phyloP scores from a whole-genome alignment of 2,329 filamentous ascomycete species.

The Didymosphaeria variabile region DNA sequence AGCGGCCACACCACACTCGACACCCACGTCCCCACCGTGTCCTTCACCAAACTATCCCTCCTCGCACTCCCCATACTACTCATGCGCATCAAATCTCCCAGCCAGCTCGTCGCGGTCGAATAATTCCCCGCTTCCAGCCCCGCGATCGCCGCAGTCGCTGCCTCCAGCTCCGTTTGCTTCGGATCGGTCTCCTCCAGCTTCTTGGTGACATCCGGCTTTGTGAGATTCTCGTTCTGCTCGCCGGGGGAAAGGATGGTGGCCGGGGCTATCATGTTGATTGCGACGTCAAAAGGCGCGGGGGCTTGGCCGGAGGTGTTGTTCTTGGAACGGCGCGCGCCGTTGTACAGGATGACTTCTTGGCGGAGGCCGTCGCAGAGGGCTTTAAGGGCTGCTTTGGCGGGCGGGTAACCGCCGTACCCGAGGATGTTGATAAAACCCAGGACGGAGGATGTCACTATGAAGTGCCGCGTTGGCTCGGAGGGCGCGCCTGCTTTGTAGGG shows the following conservation, averaged over 20 bases:
- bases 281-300: conserved; percentile 70
- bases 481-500: conserved; percentile 40
- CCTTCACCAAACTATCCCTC: conserved; percentile 62
- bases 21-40: conserved; percentile 65
- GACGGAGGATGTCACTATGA: conserved; percentile 86
- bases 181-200: conserved; percentile 85
- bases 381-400: conserved; percentile 85
- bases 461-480: conserved; percentile 68
- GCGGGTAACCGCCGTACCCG: conserved; percentile 85
- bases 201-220: conserved; percentile 82
- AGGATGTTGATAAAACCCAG: conserved; percentile 78
- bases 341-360: conserved; percentile 88
- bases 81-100: conserved; percentile 77
- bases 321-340: conserved; percentile 63
- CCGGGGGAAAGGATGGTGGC: conserved; percentile 84
- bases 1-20: conserved; percentile 64
- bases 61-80: conserved; percentile 61
- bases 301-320: conserved; percentile 37
- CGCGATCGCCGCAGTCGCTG: conserved; percentile 73
- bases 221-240: conserved; percentile 75
- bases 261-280: conserved; percentile 83
- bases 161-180: conserved; percentile 78
- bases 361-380: conserved; percentile 82
- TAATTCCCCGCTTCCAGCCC: conserved; percentile 84
- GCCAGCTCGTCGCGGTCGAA: conserved; percentile 76